Evolutionary conservation across 225 moss, liverwort and hornwort genomes (phyloP), one percentile per base, ranked within the genome.

Genomic region (Anthoceros angustus): DNA sequence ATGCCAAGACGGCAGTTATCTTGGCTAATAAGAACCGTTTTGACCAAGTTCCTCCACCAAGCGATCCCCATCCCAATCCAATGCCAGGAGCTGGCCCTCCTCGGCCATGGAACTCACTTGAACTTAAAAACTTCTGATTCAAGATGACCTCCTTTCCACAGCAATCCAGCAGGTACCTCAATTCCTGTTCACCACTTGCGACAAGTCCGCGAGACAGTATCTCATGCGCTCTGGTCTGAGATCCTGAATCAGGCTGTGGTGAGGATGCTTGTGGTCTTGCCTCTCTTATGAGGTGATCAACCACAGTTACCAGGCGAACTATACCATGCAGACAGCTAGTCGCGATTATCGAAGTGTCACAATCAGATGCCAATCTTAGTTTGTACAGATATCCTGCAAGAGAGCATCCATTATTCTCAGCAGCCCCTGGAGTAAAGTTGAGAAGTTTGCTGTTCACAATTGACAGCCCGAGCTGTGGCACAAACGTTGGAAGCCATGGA

Each of bases 1-100:
- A 50, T 20, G 75, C 77, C 75, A 98, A 80, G 67, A 76, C 82
- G 38, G 87, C 82, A 65, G 79, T 86, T 66, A 82, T 68, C 74
- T 87, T 85, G 39, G 84, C 82, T 72, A 86, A 75, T 48, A 92
- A 50, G 41, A 77, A 74, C 71, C 78, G 74, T 42, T 75, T 86
- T 15, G 88, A 86, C 86, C 92, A 98, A 45, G 82, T 73, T 40
- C 98, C 98, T 72, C 92, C 92, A 42, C 80, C 70, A 8, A 74
- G 55, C 20, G 84, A 77, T 63, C 98, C 98, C 98, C 98, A 98
- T 39, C 98, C 98, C 40, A 89, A 67, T 32, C 80, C 89, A 64
- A 92, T 66, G 40, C 98, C 98, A 21, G 98, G 98, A 16, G 98
- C 89, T 72, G 98, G 98, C 15, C 98, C 98, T 41, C 92, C 92